Evolutionary conservation across 108 stramenopile genomes (phyloP).

Genomic region (Skeletonema potamos): DNA sequence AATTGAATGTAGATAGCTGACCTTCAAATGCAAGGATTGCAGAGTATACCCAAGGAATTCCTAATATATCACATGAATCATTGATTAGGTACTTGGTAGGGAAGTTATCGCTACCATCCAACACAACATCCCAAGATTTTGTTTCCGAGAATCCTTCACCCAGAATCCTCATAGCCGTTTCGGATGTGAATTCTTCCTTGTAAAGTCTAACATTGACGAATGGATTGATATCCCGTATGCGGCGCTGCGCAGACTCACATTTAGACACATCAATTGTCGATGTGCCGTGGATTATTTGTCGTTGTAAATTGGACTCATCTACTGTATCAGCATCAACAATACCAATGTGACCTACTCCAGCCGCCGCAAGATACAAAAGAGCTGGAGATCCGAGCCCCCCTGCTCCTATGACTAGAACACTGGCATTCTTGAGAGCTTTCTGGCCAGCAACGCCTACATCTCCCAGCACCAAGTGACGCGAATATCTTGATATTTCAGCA

Average conservation of each 20-base stretch:
- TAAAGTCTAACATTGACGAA: conserved; percentile 66
- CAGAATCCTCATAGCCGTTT: conserved; percentile 67
- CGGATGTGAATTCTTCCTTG: conserved; percentile 80
- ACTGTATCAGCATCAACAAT: conserved; percentile 94
- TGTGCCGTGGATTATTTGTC: conserved; percentile 93
- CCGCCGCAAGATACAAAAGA: conserved; percentile 93
- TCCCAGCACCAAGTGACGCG: conserved; percentile 87
- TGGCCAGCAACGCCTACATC: conserved; percentile 85
- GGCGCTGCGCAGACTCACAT: conserved; percentile 71
- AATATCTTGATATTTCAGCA: conserved; percentile 86
- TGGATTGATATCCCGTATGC: conserved; percentile 86
- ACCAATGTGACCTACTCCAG: conserved; percentile 89
- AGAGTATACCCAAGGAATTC: conserved; percentile 87
- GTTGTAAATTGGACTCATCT: conserved; percentile 93
- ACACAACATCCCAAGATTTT: conserved; percentile 68
- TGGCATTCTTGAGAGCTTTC: conserved; percentile 66
- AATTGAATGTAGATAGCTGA: conserved; percentile 86
- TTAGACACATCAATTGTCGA: conserved; percentile 80
- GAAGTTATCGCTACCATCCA: conserved; percentile 97
- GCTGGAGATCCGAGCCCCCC: conserved; percentile 94
- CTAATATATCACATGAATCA: conserved; percentile 88
- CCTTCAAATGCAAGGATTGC: conserved; percentile 96
- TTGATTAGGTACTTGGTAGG: conserved; percentile 95
- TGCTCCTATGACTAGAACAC: conserved; percentile 91
- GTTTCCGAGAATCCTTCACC: conserved; percentile 53